These are phyloP conservation scores for Cercophora newfieldiana DNA, from an alignment of 495 filamentous ascomycete genomes.

Conservation along the genomic window DNA sequence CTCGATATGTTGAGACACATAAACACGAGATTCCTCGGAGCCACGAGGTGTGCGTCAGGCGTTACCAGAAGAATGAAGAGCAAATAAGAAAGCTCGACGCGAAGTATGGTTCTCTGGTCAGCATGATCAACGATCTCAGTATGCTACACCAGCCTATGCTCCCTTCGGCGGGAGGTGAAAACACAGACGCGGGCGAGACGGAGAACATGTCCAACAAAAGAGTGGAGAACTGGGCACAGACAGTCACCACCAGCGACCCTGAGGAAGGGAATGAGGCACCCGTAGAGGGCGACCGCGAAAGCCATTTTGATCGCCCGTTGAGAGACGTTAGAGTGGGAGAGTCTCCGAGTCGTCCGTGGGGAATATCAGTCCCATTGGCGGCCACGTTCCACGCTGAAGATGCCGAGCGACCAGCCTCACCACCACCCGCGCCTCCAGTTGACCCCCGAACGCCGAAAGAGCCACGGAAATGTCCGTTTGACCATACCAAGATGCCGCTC, in stretches of 20 bases:
- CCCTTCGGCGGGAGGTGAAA: slow-evolving; percentile 52
- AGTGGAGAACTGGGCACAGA: slow-evolving; percentile 80
- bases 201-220: slow-evolving; percentile 57
- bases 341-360: slow-evolving; percentile 88
- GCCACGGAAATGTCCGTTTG: slow-evolving; percentile 47
- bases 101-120: slow-evolving; percentile 86
- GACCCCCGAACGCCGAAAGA: slow-evolving; percentile 23
- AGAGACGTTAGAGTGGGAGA: slow-evolving; percentile 85
- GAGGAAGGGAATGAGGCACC: slow-evolving; percentile 37
- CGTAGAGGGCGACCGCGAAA: slow-evolving; percentile 50
- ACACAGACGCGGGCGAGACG: slow-evolving; percentile 43
- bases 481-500: slow-evolving; percentile 42
- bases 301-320: slow-evolving; percentile 75
- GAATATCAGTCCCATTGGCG: slow-evolving; percentile 64
- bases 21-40: slow-evolving; percentile 90
- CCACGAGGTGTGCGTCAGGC: slow-evolving; percentile 84
- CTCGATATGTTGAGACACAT: slow-evolving; percentile 84
- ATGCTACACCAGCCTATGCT: slow-evolving; percentile 80
- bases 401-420: slow-evolving; percentile 37
- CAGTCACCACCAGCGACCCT: slow-evolving; percentile 55
- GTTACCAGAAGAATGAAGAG: slow-evolving; percentile 79
- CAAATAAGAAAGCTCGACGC: slow-evolving; percentile 82
- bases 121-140: slow-evolving; percentile 85
- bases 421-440: slow-evolving; percentile 42
- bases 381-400: slow-evolving; percentile 25